Percentiles rank a stretch among this genome's conserved stretches.
These are phyloP conservation scores for Cladosporium sp. DNA, from an alignment of 2,329 filamentous ascomycete species.

Conservation along the genomic window DNA sequence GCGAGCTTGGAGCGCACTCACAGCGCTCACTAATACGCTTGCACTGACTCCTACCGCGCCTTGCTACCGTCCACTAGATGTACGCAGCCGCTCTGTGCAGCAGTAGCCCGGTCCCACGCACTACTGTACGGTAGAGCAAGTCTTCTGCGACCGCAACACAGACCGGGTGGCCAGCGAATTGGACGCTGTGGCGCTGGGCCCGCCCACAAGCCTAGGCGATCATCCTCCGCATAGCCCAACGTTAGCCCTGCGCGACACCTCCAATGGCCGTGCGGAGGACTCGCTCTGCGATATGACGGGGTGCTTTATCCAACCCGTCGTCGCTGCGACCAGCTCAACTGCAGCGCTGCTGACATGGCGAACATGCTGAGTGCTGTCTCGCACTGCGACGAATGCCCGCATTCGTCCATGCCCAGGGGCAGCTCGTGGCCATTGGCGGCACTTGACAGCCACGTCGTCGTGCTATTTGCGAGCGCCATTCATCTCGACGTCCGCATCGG, in stretches of 20 bases:
- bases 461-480: no score
- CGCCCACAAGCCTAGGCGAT: not conserved
- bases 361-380: no score
- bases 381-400: no score
- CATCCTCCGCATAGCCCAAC: constrained; percentile 7
- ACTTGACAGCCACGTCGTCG: no score
- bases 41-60: no score
- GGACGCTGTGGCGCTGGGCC: not conserved
- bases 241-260: constrained; percentile 2
- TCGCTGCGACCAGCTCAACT: constrained; percentile 5
- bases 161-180: constrained; percentile 8
- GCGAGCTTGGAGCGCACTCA: no score
- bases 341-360: not conserved
- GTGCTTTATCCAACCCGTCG: not conserved
- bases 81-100: not conserved
- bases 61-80: no score
- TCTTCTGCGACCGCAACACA: constrained; percentile 10
- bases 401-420: no score
- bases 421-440: no score
- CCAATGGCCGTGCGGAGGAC: constrained; percentile 10
- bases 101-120: no score
- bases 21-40: no score
- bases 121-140: not conserved
- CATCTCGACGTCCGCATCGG: no score
- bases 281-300: constrained; percentile 8